A percentile compares a stretch with the other conserved stretches of the same genome.
Conservation (phyloP, 257 asterid genomes). For the Solanum bulbocastanum region DNA sequence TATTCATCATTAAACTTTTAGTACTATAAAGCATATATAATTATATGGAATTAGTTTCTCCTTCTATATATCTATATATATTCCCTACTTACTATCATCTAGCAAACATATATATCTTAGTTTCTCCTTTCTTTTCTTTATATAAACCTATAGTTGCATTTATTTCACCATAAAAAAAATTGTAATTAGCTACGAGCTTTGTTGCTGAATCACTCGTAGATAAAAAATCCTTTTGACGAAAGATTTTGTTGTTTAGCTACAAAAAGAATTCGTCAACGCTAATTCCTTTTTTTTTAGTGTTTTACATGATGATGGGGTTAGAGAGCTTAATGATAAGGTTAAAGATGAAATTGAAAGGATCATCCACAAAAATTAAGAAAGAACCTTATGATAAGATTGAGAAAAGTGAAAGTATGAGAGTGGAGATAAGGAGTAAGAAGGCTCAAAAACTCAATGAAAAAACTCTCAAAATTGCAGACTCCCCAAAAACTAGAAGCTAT, state of each 20-base stretch:
- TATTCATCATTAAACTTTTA: neutral
- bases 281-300: neutral
- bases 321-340: constrained; percentile 35
- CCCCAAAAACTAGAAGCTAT: constrained; percentile 55
- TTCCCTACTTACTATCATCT: neutral
- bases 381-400: constrained; percentile 53
- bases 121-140: neutral
- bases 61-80: neutral
- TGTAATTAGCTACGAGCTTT: neutral
- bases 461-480: constrained; percentile 72
- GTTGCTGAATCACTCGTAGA: neutral
- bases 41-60: neutral
- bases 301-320: constrained; percentile 21
- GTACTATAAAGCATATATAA: neutral
- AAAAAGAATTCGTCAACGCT: neutral
- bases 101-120: neutral
- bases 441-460: constrained; percentile 56
- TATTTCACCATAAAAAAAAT: neutral
- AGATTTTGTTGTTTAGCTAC: neutral
- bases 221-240: neutral
- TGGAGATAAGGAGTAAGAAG: constrained; percentile 62
- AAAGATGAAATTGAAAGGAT: constrained; percentile 34
- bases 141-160: neutral
- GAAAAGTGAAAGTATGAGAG: constrained; percentile 82
- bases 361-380: constrained; percentile 20